phyloP scores from a whole-genome alignment of 2,329 filamentous ascomycete species.

The Alternaria solani region DNA sequence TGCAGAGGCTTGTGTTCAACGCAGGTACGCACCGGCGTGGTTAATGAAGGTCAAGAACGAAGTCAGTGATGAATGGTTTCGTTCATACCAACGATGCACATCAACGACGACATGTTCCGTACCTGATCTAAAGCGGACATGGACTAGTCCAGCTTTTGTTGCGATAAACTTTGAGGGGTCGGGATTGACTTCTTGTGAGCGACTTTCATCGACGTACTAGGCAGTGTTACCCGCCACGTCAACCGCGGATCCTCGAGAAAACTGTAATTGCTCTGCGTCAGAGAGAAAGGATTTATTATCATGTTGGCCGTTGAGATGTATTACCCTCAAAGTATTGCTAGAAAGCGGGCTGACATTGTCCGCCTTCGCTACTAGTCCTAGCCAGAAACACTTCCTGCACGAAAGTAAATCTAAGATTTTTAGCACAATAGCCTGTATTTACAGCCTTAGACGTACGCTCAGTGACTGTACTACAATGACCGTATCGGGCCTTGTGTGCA shows the following conservation, averaged over 20 bases:
- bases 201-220: background rate
- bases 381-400: background rate
- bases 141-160: background rate
- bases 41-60: too few relatives aligned
- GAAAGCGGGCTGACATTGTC: background rate
- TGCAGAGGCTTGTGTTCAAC: background rate
- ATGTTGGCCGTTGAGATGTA: too few relatives aligned
- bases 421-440: background rate
- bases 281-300: too few relatives aligned
- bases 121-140: background rate
- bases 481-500: too few relatives aligned
- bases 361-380: background rate
- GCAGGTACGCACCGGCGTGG: background rate
- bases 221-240: background rate
- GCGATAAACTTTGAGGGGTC: background rate
- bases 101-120: background rate
- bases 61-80: too few relatives aligned
- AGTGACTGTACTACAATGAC: too few relatives aligned
- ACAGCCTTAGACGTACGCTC: too few relatives aligned
- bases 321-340: background rate
- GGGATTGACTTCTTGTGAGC: background rate
- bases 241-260: background rate
- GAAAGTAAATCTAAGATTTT: too few relatives aligned
- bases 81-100: too few relatives aligned
- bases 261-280: too few relatives aligned